Evolutionary conservation across 352 stramenopile genomes (phyloP).

Genomic region (Phytophthora sansomeana): DNA sequence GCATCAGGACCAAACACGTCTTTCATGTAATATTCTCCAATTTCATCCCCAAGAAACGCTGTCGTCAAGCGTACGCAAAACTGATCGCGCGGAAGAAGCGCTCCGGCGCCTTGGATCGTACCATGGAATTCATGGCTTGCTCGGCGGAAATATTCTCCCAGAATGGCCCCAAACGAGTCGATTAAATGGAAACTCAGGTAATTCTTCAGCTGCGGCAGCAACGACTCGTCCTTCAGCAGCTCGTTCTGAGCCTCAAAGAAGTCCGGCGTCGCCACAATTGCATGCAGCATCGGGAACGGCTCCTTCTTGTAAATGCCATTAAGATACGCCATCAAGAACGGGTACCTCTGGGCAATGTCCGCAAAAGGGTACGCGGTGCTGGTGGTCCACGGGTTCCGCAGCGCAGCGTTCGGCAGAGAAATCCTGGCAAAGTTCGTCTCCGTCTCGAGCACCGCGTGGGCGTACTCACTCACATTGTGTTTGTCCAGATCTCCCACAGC

Average conservation of each 20-base stretch:
- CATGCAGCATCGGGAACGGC: constrained; percentile 43
- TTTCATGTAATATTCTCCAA: constrained; percentile 91
- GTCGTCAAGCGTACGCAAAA: constrained; percentile 84
- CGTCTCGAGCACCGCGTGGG: constrained; percentile 56
- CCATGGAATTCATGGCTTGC: constrained; percentile 62
- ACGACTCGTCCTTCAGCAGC: constrained; percentile 42
- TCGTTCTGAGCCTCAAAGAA: constrained; percentile 64
- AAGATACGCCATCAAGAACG: constrained; percentile 60
- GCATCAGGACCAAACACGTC: constrained; percentile 86
- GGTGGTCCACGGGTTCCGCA: constrained; percentile 85
- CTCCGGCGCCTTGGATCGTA: constrained; percentile 39
- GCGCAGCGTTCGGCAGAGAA: constrained; percentile 87
- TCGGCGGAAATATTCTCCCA: constrained; percentile 65
- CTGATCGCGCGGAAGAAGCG: constrained; percentile 46
- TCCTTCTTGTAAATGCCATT: constrained; percentile 54
- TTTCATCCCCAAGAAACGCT: constrained; percentile 80
- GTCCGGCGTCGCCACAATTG: constrained; percentile 55
- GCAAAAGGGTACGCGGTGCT: constrained; percentile 88
- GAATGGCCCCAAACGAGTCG: constrained; percentile 45
- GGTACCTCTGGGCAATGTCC: constrained; percentile 59
- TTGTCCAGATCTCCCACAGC: constrained; percentile 44
- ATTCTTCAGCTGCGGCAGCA: constrained; percentile 55
- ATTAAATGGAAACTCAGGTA: constrained; percentile 76
- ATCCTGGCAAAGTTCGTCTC: constrained; percentile 86
- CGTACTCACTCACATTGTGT: constrained; percentile 50